phyloP scores from a whole-genome alignment of 108 stramenopile genomes.

The Pinguiococcus pyrenoidosus region DNA sequence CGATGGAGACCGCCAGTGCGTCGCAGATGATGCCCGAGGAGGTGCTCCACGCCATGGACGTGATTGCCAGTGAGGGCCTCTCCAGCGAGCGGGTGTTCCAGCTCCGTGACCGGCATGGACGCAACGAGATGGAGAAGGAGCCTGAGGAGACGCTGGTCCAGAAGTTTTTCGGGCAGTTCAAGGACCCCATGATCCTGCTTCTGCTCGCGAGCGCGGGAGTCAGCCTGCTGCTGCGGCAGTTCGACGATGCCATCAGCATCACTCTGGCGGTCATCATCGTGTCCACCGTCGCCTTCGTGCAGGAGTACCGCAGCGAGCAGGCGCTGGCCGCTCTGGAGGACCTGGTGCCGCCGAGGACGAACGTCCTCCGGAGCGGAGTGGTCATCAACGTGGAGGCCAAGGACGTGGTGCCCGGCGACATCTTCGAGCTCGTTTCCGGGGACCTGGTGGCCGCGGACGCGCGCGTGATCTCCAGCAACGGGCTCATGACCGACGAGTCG shows the following conservation, averaged over 20 bases:
- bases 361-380: conserved; percentile 62
- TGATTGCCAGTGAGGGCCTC: no score
- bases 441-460: conserved; percentile 93
- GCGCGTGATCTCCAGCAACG: conserved; percentile 60
- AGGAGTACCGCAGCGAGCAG: conserved; percentile 79
- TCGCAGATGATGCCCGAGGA: no score
- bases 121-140: conserved; percentile 19
- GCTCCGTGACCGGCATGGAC: no score
- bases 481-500: conserved; percentile 67
- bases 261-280: conserved; percentile 79
- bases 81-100: no score
- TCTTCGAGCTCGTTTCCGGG: conserved; percentile 66
- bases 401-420: conserved; percentile 82
- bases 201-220: conserved; percentile 59
- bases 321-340: conserved; percentile 67
- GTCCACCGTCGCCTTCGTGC: conserved; percentile 74
- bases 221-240: conserved; percentile 61
- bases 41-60: no score
- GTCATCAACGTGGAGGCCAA: conserved; percentile 54
- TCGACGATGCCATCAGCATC: conserved; percentile 78
- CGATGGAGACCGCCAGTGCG: no score
- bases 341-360: conserved; percentile 68
- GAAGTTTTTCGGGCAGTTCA: conserved; percentile 59
- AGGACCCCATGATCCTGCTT: conserved; percentile 85
- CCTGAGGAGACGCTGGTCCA: conserved; percentile 25